Conservation (phyloP, 2,329 filamentous ascomycete genomes). For the Alternaria rosae region DNA sequence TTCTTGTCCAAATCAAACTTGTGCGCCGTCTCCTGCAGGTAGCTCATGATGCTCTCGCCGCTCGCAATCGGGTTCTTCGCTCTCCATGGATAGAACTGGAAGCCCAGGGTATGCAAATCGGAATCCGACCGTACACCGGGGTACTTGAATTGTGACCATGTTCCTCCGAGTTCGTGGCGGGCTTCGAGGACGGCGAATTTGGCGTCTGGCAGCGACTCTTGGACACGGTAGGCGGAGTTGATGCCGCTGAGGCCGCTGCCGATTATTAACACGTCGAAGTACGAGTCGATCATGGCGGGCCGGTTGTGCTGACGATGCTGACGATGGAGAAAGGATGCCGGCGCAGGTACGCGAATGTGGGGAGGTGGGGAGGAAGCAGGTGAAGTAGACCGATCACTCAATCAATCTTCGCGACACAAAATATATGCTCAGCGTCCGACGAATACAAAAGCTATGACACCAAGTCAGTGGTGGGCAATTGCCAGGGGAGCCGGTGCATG, state of each 20-base stretch:
- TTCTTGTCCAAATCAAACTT: constrained; percentile 57
- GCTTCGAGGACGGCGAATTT: constrained; percentile 73
- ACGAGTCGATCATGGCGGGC: constrained; percentile 24
- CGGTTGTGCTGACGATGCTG: background rate
- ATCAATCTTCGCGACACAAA: background rate
- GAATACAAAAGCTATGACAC: background rate
- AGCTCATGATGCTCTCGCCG: constrained; percentile 54
- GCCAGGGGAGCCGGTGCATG: constrained; percentile 7
- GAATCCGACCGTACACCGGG: constrained; percentile 69
- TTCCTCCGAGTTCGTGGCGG: constrained; percentile 72
- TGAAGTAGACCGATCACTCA: background rate
- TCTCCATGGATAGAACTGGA: constrained; percentile 74
- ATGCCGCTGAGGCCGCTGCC: constrained; percentile 80
- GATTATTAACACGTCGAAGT: constrained; percentile 65
- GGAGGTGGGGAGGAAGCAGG: background rate
- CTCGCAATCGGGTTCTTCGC: constrained; percentile 56
- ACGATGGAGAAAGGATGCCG: background rate
- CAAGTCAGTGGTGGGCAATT: constrained; percentile 1
- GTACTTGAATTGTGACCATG: constrained; percentile 81
- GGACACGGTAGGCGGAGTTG: constrained; percentile 75
- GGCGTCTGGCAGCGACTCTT: constrained; percentile 63
- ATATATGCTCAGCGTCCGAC: background rate
- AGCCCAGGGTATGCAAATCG: constrained; percentile 62
- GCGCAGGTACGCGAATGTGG: background rate
- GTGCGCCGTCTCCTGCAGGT: constrained; percentile 53